phyloP scores from a whole-genome alignment of 345 rosid species.

The Combretum micranthum region DNA sequence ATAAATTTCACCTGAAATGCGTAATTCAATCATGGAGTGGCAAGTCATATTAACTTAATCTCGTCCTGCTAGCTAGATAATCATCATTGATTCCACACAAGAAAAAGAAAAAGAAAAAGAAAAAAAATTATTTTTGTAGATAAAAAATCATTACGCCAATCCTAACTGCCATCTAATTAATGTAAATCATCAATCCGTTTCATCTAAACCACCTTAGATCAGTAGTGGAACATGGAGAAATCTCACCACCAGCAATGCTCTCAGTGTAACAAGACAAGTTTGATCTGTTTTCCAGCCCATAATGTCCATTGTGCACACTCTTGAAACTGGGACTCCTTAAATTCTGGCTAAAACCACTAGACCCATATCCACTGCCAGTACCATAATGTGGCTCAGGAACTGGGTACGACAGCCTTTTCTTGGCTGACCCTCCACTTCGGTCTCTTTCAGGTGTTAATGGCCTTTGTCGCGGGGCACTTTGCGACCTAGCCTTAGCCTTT shows the following conservation, averaged over 20 bases:
- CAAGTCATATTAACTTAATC: no score
- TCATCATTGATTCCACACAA: no score
- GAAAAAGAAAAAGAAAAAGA: no score
- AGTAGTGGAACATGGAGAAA: constrained; percentile 64
- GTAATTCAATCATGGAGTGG: no score
- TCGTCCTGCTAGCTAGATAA: no score
- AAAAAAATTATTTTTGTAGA: no score
- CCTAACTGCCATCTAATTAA: not conserved
- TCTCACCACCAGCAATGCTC: constrained; percentile 41
- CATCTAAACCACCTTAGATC: constrained; percentile 58
- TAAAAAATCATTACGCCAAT: not conserved
- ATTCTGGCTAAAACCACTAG: constrained; percentile 14
- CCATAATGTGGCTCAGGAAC: constrained; percentile 27
- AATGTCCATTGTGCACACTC: constrained; percentile 44
- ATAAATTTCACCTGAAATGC: no score
- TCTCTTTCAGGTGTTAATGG: constrained; percentile 47
- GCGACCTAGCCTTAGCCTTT: constrained; percentile 68
- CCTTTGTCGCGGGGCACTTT: constrained; percentile 69
- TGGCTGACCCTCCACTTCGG: constrained; percentile 32
- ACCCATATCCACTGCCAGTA: not conserved
- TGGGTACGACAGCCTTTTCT: constrained; percentile 62
- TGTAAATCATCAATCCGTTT: not conserved
- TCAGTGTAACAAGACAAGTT: constrained; percentile 38
- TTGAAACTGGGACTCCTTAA: constrained; percentile 69
- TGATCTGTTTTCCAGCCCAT: constrained; percentile 38